Base-by-base conservation (phyloP, 1,139 yeast genomes). In the Pichia sp. region DNA sequence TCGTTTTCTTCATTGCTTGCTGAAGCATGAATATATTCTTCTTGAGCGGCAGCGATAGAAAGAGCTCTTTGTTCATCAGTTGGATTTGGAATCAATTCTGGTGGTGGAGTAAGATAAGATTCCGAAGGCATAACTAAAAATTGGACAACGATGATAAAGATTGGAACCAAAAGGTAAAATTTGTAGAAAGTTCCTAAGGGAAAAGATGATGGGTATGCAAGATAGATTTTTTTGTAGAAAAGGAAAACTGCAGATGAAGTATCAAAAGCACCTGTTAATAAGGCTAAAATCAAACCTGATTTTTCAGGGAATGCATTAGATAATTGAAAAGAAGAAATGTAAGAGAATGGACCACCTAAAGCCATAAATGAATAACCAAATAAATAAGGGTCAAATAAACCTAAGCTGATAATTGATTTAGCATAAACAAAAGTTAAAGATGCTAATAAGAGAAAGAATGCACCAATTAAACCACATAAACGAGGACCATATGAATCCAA, bases 201-300 rank as follows among this genome's bases (percentile, higher is more conserved):
- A 42, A 60, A 57, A 10, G 48, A 37, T 3, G 26, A 25, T 4
- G 58, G 52, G 31, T 48, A 41, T 34, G 59, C 57, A 43, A 64
- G 54, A 55, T 74, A 76, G 32, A 70, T 50, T 31, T 71, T 49
- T 41, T 77, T 62, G 59, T 76, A 76, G 30, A 69, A 45, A 53
- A 75, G 56, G 49, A 69, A 69, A 36, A 69, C 63, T 13, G 73
- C 73, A 25, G 89, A 75, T 0, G 89, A 79, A 0, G 89, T 74
- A 57, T 85, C 93, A 52, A 83, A 80, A 0, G 88, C 80, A 11
- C 93, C 93, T 2, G 91, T 80, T 40, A 85, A 63, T 15, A 80
- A 57, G 0, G 93, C 91, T 51, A 85, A 61, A 34, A 83, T 69
- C 39, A 80, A 66, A 2, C 94, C 94, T 5, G 88, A 78, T 53